Evolutionary conservation across 2,329 filamentous ascomycete genomes (phyloP), one percentile per base, ranked within the genome.

Genomic region (Geosmithia morbida): DNA sequence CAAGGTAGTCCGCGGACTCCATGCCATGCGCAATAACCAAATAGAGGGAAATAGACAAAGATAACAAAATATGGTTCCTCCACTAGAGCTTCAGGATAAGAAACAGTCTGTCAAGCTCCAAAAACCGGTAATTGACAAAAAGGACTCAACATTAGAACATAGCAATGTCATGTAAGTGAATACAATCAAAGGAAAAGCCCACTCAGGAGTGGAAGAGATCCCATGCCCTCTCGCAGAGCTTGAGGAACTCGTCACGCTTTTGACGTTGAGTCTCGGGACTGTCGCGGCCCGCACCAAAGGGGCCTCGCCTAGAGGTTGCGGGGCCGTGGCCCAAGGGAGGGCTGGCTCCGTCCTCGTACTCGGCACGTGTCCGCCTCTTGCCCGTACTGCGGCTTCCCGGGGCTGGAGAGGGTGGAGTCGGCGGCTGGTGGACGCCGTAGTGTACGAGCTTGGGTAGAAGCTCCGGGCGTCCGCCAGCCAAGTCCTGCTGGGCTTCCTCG

Each of bases 241-340:
- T 72, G 53, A 98, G 70, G 59, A 98, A 98, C 62, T 95, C 87
- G 42, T 95, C 88, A 61, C 88, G 88, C 78, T 97, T 97, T 59
- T 77, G 82, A 56, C 79, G 75, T 61, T 87, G 83, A 6, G 81
- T 87, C 56, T 92, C 88, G 7, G 86, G 87, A 54, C 81, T 89
- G 59, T 92, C 88, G 51, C 86, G 74, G 39, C 85, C 86, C 48
- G 85, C 84, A 37, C 85, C 85, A 57, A 92, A 92, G 1, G 85
- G 85, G 7, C 85, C 82, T 48, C 76, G 68, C 50, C 78, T 70
- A 41, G 68, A 70, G 4, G 75, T 62, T 2, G 75, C 71, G 20
- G 83, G 83, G 2, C 86, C 85, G 50, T 82, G 79, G 7, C 87
- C 87, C 2, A 94, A 73, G 0, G 90, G 88, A 10, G 89, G 88